Conservation (phyloP, 352 stramenopile genomes). For the Phytophthora idaei region DNA sequence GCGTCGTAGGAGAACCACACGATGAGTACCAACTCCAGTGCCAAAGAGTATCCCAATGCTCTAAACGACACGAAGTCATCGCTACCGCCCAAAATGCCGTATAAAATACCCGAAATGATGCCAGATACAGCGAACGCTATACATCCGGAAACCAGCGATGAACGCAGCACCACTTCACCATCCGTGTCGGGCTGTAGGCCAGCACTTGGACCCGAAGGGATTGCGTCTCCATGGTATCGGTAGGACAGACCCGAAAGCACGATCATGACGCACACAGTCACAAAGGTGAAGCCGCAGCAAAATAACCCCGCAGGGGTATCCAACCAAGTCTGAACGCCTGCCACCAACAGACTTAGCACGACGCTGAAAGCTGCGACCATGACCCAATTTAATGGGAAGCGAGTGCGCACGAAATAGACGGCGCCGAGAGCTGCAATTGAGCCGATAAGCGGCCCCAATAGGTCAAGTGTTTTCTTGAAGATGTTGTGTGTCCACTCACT, state of each 20-base stretch:
- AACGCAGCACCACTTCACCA: slow-evolving; percentile 38
- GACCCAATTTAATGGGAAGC: slow-evolving; percentile 54
- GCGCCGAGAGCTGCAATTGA: slow-evolving; percentile 37
- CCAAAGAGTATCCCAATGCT: slow-evolving; percentile 46
- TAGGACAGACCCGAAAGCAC: slow-evolving; percentile 38
- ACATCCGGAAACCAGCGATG: slow-evolving; percentile 32
- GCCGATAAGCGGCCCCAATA: slow-evolving; percentile 34
- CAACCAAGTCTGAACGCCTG: slow-evolving; percentile 49
- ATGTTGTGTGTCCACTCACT: slow-evolving; percentile 27
- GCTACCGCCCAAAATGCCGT: slow-evolving; percentile 27
- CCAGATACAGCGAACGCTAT: slow-evolving; percentile 38
- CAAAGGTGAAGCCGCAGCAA: slow-evolving; percentile 47
- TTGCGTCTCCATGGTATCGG: slow-evolving; percentile 26
- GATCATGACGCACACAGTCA: slow-evolving; percentile 47
- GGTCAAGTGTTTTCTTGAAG: slow-evolving; percentile 28
- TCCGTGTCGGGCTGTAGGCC: slow-evolving; percentile 15
- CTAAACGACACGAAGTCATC: slow-evolving; percentile 37
- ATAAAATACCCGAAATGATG: slow-evolving; percentile 29
- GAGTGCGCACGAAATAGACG: slow-evolving; percentile 49
- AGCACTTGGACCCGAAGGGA: slow-evolving; percentile 25
- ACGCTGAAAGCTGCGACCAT: slow-evolving; percentile 51
- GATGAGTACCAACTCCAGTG: slow-evolving; percentile 53
- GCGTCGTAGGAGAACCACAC: slow-evolving; percentile 63
- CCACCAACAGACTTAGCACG: slow-evolving; percentile 45
- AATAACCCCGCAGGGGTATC: slow-evolving; percentile 50